Evolutionary conservation across 1,284 basidiomycete genomes (phyloP), one percentile per base, ranked within the genome.

Genomic region (Kalmanozyma brasiliensis): DNA sequence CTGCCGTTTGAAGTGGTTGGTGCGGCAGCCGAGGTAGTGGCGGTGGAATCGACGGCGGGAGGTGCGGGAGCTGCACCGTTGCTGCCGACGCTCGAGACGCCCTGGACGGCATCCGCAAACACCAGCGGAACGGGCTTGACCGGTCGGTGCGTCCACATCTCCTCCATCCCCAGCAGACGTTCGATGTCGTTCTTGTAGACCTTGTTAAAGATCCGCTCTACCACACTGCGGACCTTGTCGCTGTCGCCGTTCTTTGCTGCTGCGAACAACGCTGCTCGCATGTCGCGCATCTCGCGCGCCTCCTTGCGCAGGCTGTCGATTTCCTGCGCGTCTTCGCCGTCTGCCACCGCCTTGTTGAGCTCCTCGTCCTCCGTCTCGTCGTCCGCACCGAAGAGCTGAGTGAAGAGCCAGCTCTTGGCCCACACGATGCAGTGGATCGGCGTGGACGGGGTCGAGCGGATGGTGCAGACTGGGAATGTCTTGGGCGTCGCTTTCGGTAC

Each of bases 391-490:
- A 70, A 62, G 8, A 73, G 53, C 41, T 67, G 67, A 0, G 56
- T 89, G 73, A 98, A 89, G n/a, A 98, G 88, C 84, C 98, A 98
- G 73, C 89, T 94, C 83, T 98, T 99, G 29, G 93, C 94, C 96
- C 96, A 99, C 0, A 98, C 95, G 55, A 98, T 98, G 80, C 94
- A 98, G 80, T 99, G 96, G 45, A 98, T 96, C 0, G 96, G 94
- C 66, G 95, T 93, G 52, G 91, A 94, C 0, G 96, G 96, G 0
- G 96, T 98, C 2, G 93, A 94, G 42, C 96, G 90, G 75, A 99
- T 98, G 0, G 96, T 99, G 84, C 96, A 99, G 2, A 98, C 94
- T 0, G 96, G 95, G 81, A 93, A 98, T 0, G 92, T 91, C 82
- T 95, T 98, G 0, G 93, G 93, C 0, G 90, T 90, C 0, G 90